Conservation (phyloP, 2,329 filamentous ascomycete genomes). For the Pseudogymnoascus sp. region DNA sequence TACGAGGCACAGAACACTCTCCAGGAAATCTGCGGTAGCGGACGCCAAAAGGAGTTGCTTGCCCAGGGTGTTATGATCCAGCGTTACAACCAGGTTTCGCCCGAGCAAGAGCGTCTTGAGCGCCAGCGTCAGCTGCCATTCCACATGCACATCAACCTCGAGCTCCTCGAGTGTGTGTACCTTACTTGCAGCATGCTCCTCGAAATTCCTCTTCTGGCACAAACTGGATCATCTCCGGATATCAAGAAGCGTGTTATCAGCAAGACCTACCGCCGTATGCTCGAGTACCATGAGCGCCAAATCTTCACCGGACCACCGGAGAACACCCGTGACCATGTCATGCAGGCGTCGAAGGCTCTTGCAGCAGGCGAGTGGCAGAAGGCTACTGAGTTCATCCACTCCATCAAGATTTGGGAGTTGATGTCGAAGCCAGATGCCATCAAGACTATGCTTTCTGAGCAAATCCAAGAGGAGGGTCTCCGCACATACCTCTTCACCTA, state of each 20-base stretch:
- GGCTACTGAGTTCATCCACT: constrained; percentile 84
- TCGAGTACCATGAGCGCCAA: constrained; percentile 98
- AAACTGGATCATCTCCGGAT: constrained; percentile 93
- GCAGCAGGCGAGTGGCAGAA: constrained; percentile 99
- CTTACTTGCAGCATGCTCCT: constrained; percentile 98
- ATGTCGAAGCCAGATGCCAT: constrained; percentile 89
- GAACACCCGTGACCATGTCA: constrained; percentile 98
- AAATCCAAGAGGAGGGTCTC: constrained; percentile 97
- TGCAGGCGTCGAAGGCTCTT: constrained; percentile 96
- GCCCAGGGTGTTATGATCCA: constrained; percentile 98
- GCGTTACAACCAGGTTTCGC: constrained; percentile 89
- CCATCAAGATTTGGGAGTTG: constrained; percentile 99
- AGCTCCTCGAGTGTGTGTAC: constrained; percentile 96
- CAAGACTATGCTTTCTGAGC: constrained; percentile 93
- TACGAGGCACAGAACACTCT: constrained; percentile 97
- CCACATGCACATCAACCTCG: constrained; percentile 99
- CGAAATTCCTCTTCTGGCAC: constrained; percentile 92
- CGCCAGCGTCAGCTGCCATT: constrained; percentile 96
- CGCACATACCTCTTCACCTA: constrained; percentile 99
- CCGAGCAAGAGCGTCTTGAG: constrained; percentile 95
- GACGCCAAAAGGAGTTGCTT: constrained; percentile 93
- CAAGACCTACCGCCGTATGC: constrained; percentile 98
- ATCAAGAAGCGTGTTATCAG: constrained; percentile 96
- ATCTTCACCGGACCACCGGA: constrained; percentile 98
- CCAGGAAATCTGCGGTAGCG: constrained; percentile 95